These are phyloP conservation scores for Crithidia acanthocephali DNA, from an alignment of 208 protist genomes.

Conservation along the genomic window DNA sequence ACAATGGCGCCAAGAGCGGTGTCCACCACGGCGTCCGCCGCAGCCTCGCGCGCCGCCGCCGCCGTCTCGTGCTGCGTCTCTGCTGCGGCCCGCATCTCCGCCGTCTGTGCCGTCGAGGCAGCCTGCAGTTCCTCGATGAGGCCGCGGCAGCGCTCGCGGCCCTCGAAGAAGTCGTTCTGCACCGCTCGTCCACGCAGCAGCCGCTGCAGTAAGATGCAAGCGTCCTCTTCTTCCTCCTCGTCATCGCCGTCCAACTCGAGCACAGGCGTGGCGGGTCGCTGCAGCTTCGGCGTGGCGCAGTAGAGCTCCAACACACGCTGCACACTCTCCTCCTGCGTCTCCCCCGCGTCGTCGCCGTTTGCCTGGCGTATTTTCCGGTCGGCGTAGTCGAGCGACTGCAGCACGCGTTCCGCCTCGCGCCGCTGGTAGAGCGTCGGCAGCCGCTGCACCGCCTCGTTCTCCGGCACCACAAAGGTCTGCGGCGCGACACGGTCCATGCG, in stretches of 20 bases:
- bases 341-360: conserved; percentile 10
- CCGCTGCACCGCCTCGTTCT: conserved; percentile 67
- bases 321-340: conserved; percentile 9
- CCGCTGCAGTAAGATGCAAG: conserved; percentile 88
- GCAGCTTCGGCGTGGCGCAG: conserved; percentile 85
- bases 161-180: conserved; percentile 95
- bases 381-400: conserved; percentile 84
- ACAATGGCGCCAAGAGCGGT: conserved; percentile 82
- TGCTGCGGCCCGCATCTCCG: conserved; percentile 43
- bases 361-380: conserved; percentile 62
- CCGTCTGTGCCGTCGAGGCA: conserved; percentile 85
- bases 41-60: conserved; percentile 44
- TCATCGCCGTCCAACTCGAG: conserved; percentile 86
- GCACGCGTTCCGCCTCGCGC: conserved; percentile 78
- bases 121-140: conserved; percentile 94
- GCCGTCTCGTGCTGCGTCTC: conserved; percentile 47
- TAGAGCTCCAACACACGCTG: conserved; percentile 85
- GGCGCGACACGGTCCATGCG: conserved; percentile 52
- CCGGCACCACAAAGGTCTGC: conserved; percentile 62
- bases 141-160: conserved; percentile 91
- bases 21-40: conserved; percentile 60
- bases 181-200: conserved; percentile 91
- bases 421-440: conserved; percentile 84
- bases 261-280: conserved; percentile 90
- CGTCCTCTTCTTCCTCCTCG: conserved; percentile 85